Evolutionary conservation across 2,329 filamentous ascomycete species (phyloP).

Genomic region (Colletotrichum nymphaeae): DNA sequence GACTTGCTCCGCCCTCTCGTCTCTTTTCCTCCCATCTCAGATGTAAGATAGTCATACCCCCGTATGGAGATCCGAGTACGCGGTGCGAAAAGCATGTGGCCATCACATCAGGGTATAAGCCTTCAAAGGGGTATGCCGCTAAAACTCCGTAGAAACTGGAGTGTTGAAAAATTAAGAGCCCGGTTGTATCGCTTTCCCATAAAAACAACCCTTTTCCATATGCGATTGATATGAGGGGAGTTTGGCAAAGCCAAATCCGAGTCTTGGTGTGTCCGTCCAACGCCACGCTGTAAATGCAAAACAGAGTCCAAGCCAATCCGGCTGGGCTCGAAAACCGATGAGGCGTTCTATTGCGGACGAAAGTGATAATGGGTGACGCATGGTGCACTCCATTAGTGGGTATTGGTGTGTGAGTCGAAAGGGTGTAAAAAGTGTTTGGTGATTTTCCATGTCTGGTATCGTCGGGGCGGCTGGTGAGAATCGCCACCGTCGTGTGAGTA

Average conservation of each 20-base stretch:
- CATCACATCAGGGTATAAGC: slow-evolving; percentile 33
- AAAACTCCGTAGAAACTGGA: slow-evolving; percentile 20
- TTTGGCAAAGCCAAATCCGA: slow-evolving; percentile 5
- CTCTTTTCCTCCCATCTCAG: background rate
- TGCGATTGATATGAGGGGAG: background rate
- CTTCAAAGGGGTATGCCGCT: slow-evolving; percentile 26
- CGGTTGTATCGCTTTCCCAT: background rate
- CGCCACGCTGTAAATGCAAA: slow-evolving; percentile 35
- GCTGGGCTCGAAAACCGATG: background rate
- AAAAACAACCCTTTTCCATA: background rate
- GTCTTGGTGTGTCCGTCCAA: slow-evolving; percentile 26
- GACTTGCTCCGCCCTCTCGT: slow-evolving; percentile 2
- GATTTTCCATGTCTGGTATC: background rate
- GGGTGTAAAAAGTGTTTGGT: background rate
- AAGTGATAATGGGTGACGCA: slow-evolving; percentile 12
- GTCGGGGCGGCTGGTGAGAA: slow-evolving; percentile 13
- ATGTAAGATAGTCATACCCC: background rate
- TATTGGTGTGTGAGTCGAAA: slow-evolving; percentile 23
- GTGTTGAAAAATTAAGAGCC: slow-evolving; percentile 3
- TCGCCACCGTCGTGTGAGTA: slow-evolving; percentile 13
- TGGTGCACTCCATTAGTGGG: slow-evolving; percentile 30
- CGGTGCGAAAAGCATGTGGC: background rate
- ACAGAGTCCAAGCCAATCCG: slow-evolving; percentile 17
- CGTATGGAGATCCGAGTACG: background rate
- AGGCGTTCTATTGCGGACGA: slow-evolving; percentile 23